Evolutionary conservation across 1,139 yeast species (phyloP).

Genomic region (Petasospora fabianii): DNA sequence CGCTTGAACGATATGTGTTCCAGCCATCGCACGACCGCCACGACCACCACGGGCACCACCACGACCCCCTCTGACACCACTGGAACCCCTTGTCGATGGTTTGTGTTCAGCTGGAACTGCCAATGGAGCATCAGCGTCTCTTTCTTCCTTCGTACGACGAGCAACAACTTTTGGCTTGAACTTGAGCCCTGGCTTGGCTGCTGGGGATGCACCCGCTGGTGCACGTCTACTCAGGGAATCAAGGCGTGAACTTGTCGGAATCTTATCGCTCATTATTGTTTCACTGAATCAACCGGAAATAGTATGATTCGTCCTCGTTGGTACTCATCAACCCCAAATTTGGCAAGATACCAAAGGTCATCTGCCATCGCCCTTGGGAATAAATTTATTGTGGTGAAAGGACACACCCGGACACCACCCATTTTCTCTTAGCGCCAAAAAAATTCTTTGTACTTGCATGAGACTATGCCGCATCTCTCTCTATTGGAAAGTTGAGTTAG

Average conservation of each 20-base stretch:
- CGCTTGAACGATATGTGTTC: conserved; percentile 64
- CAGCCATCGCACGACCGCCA: conserved; percentile 41
- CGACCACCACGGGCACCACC: conserved; percentile 19
- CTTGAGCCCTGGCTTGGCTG: conserved; percentile 50
- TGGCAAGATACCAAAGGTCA: too few species aligned
- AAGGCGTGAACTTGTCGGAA: conserved; percentile 26
- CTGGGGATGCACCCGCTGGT: conserved; percentile 22
- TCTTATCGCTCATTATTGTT: conserved; percentile 22
- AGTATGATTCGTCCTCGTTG: too few species aligned
- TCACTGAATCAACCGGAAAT: too few species aligned
- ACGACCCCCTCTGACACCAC: conserved; percentile 34
- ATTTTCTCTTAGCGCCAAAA: too few species aligned
- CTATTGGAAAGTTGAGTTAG: too few species aligned
- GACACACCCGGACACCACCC: background rate
- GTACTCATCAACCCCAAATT: too few species aligned
- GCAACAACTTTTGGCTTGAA: conserved; percentile 84
- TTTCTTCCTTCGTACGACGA: conserved; percentile 75
- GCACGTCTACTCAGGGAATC: conserved; percentile 34
- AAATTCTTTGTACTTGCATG: too few species aligned
- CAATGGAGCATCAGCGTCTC: conserved; percentile 70
- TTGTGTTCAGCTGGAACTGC: conserved; percentile 19
- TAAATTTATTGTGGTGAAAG: conserved; percentile 1
- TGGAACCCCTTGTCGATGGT: conserved; percentile 28
- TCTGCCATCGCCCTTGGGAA: background rate
- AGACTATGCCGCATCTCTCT: too few species aligned